Evolutionary conservation across 768 basidiomycete species (phyloP).

Genomic region (Leucogyrophana mollusca): DNA sequence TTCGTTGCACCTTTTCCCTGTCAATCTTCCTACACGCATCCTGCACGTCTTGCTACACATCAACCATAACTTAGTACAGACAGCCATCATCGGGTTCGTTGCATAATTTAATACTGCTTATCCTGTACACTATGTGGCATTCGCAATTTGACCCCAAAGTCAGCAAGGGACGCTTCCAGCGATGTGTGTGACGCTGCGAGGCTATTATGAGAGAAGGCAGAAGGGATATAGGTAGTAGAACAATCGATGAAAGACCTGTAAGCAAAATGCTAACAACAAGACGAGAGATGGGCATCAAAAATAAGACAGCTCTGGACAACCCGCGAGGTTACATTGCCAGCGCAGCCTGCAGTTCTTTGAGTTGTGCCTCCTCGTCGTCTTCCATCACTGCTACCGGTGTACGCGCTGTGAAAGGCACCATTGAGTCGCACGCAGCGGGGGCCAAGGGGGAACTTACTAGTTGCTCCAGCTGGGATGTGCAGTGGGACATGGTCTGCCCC

Average conservation of each 20-base stretch:
- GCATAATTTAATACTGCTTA: constrained; percentile 40
- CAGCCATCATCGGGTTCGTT: constrained; percentile 14
- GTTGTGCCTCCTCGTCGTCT: constrained; percentile 90
- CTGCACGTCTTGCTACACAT: constrained; percentile 22
- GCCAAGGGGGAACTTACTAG: constrained; percentile 31
- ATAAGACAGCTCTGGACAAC: constrained; percentile 5
- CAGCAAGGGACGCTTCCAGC: constrained; percentile 14
- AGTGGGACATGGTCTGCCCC: constrained; percentile 89
- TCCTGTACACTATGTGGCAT: constrained; percentile 31
- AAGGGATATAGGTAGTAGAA: constrained; percentile 35
- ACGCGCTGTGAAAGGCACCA: background rate
- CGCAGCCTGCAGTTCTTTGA: constrained; percentile 84
- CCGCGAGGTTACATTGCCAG: constrained; percentile 66
- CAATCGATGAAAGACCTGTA: background rate
- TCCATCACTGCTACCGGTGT: constrained; percentile 49
- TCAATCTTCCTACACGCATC: constrained; percentile 11
- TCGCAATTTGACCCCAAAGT: constrained; percentile 18
- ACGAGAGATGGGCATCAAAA: constrained; percentile 6
- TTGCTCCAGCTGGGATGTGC: constrained; percentile 69
- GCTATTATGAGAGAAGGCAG: constrained; percentile 24
- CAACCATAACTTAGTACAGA: constrained; percentile 27
- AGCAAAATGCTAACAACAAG: constrained; percentile 17
- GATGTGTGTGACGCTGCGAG: constrained; percentile 10
- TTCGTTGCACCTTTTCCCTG: background rate
- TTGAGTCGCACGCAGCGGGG: background rate